Evolutionary conservation across 441 rosid species (phyloP).

Genomic region (Erodium texanum): DNA sequence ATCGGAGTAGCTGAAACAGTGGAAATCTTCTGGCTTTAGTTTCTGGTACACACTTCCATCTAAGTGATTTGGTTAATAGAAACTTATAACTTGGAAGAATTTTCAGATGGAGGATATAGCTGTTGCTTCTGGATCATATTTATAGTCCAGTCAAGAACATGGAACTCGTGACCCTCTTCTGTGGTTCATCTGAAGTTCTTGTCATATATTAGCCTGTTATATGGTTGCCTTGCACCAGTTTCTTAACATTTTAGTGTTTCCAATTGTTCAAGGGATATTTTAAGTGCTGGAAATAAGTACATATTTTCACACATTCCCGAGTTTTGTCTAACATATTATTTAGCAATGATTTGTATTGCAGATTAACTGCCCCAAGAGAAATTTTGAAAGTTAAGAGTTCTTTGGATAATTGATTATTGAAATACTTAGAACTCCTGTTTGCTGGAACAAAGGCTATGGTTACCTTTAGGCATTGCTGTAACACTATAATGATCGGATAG

Average conservation of each 20-base stretch:
- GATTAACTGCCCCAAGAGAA: background rate
- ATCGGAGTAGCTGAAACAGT: slow-evolving; percentile 23
- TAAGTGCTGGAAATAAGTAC: too few relatives aligned
- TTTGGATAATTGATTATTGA: background rate
- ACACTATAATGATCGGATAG: too few relatives aligned
- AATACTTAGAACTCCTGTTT: background rate
- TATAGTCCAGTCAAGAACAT: background rate
- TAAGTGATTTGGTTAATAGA: background rate
- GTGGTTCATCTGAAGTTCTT: background rate
- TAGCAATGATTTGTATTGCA: background rate
- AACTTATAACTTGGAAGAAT: background rate
- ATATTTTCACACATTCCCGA: background rate
- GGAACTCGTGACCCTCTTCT: background rate
- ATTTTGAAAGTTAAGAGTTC: background rate
- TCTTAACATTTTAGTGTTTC: too few relatives aligned
- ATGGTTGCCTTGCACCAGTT: background rate
- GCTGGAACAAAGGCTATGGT: background rate
- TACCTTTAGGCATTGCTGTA: too few relatives aligned
- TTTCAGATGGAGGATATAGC: background rate
- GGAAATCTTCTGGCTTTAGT: background rate
- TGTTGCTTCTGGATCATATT: background rate
- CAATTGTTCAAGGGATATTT: too few relatives aligned
- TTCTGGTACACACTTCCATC: background rate
- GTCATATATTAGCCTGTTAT: background rate
- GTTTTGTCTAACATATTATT: background rate